Evolutionary conservation across 1,139 yeast species (phyloP).

Genomic region (Komagataea norvegica): DNA sequence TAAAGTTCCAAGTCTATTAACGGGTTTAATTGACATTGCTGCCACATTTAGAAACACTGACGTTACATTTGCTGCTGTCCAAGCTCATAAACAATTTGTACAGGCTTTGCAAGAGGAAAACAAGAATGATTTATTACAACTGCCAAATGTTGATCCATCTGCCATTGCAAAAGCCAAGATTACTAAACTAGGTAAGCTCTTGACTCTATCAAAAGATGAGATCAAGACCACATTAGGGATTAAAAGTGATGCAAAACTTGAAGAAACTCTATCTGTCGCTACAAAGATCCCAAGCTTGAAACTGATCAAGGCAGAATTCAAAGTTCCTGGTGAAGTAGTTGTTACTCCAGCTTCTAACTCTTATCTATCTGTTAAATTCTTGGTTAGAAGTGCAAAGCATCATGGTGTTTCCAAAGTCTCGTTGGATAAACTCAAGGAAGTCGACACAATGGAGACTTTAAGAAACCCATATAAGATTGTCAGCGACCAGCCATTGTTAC

Average conservation of each 20-base stretch:
- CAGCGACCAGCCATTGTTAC: constrained; percentile 60
- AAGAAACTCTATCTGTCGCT: constrained; percentile 56
- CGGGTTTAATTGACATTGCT: constrained; percentile 78
- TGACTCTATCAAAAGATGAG: constrained; percentile 51
- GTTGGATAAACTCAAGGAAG: constrained; percentile 37
- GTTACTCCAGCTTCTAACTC: constrained; percentile 75
- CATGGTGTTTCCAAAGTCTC: constrained; percentile 40
- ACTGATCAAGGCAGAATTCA: constrained; percentile 65
- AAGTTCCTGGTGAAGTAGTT: constrained; percentile 80
- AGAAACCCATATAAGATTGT: constrained; percentile 69
- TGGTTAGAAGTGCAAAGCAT: constrained; percentile 66
- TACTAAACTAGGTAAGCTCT: constrained; percentile 61
- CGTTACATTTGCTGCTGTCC: constrained; percentile 55
- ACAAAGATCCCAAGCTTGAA: constrained; percentile 64
- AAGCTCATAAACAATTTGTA: constrained; percentile 64
- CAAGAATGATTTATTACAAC: constrained; percentile 66
- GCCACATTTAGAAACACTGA: constrained; percentile 72
- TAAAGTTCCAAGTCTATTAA: constrained; percentile 59
- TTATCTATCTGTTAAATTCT: constrained; percentile 69
- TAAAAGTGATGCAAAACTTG: constrained; percentile 39
- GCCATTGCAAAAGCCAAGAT: constrained; percentile 41
- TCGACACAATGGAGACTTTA: constrained; percentile 58
- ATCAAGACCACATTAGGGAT: constrained; percentile 56
- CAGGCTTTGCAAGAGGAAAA: constrained; percentile 70
- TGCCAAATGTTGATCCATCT: constrained; percentile 62